phyloP scores from a whole-genome alignment of 805 yeast genomes.

The Wickerhamiella domercqiae region DNA sequence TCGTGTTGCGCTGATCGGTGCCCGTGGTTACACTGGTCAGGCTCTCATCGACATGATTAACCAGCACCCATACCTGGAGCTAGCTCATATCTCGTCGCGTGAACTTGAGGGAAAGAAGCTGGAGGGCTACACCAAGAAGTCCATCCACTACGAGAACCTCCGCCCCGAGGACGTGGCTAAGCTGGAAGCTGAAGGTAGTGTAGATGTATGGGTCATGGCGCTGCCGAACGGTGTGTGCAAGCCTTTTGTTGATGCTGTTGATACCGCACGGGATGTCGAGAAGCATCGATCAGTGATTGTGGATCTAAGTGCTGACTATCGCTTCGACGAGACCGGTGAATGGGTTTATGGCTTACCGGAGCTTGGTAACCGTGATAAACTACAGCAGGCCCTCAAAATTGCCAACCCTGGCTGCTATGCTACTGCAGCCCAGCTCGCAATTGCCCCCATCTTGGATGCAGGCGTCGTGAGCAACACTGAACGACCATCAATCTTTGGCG shows the following conservation, averaged over 20 bases:
- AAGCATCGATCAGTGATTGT: conserved; percentile 59
- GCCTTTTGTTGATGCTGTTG: conserved; percentile 33
- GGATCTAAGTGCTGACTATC: conserved; percentile 89
- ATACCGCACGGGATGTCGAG: conserved; percentile 27
- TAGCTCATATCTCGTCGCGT: conserved; percentile 90
- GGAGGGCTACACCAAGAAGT: conserved; percentile 71
- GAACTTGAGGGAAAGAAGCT: conserved; percentile 79
- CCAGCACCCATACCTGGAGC: conserved; percentile 71
- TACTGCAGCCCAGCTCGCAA: conserved; percentile 91
- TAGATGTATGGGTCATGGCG: conserved; percentile 99
- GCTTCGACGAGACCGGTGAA: conserved; percentile 75
- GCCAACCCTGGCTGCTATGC: conserved; percentile 99
- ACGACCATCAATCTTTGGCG: conserved; percentile 79
- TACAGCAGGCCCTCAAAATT: conserved; percentile 61
- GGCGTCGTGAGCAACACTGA: conserved; percentile 40
- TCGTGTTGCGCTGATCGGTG: conserved; percentile 88
- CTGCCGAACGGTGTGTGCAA: conserved; percentile 91
- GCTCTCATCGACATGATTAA: conserved; percentile 78
- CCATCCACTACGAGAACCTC: conserved; percentile 69
- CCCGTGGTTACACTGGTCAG: conserved; percentile 95
- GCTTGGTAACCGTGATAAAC: conserved; percentile 49
- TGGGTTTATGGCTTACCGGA: conserved; percentile 97
- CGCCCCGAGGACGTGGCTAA: conserved; percentile 72
- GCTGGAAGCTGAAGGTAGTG: conserved; percentile 58
- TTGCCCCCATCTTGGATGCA: conserved; percentile 54